Evolutionary conservation across 768 basidiomycete genomes (phyloP), one percentile per base, ranked within the genome.

Genomic region (Amanita phalloides): DNA sequence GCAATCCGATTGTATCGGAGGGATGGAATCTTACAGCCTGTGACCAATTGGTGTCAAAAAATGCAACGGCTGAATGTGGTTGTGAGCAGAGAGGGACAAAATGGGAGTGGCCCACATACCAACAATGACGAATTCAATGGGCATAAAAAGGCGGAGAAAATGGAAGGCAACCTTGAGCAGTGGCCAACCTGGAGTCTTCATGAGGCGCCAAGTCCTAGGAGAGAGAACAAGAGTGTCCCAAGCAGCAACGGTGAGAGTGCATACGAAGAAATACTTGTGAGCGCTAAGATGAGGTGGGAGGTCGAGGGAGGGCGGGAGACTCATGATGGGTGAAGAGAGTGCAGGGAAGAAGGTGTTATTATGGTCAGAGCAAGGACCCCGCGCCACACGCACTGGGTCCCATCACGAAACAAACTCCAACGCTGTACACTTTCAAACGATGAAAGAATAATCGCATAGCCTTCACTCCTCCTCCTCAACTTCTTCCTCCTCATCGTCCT

Each of bases 231-330:
- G 80, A 33, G 88, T 82, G 60, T 92, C 89, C 89, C 90, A 91
- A 6, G 89, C 89, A 0, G 88, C 85, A 51, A 92, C 86, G 49
- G 89, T 92, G 56, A 92, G 79, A 0, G 89, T 88, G 71, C 89
- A 92, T 56, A 91, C 90, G 44, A 87, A 79, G 63, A 91, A 90
- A 60, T 92, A 92, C 66, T 91, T 90, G 74, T 90, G 89, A 0
- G 89, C 89, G 28, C 77, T 79, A 33, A 91, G 74, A 63, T 88
- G 89, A 1, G 89, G 76, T 0, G 89, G 76, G 4, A 90, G 78
- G 57, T 84, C 71, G 61, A 91, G 81, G 21, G 81, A 86, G 49
- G 72, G 65, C 14, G 89, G 89, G 6, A 90, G 72, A 3, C 56
- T 63, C 68, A 69, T 70, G 61, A 61, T 58, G 57, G 62, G 54